A percentile compares a stretch with the other conserved stretches of the same genome.
Conservation (phyloP, 2,329 filamentous ascomycete genomes). For the Fonsecaea erecta region DNA sequence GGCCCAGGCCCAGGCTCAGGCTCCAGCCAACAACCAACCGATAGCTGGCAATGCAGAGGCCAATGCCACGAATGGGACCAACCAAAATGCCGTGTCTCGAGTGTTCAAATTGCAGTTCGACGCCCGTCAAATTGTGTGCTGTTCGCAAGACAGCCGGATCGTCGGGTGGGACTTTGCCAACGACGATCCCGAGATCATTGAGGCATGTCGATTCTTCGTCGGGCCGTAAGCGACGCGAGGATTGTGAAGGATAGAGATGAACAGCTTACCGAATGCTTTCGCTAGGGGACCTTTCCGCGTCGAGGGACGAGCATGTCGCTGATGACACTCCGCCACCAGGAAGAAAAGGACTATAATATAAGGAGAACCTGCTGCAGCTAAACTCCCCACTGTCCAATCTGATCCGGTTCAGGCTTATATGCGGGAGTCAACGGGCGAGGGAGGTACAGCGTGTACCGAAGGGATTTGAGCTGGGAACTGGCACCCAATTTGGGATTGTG, state of each 20-base stretch:
- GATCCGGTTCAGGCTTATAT: neutral
- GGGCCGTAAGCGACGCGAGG: slow-evolving; percentile 40
- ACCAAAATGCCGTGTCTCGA: slow-evolving; percentile 54
- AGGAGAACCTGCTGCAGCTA: no score
- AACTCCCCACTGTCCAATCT: no score
- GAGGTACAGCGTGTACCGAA: no score
- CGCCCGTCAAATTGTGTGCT: slow-evolving; percentile 88
- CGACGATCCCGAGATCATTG: slow-evolving; percentile 76
- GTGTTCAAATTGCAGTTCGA: slow-evolving; percentile 99
- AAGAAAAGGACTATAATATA: no score
- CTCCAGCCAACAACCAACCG: slow-evolving; percentile 27
- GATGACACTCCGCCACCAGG: neutral
- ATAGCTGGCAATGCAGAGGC: slow-evolving; percentile 39
- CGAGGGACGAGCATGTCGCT: neutral
- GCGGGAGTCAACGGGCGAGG: no score
- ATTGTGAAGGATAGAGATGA: neutral
- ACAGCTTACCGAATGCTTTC: no score
- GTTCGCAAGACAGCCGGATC: slow-evolving; percentile 86
- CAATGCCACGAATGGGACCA: slow-evolving; percentile 29
- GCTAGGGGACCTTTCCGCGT: neutral
- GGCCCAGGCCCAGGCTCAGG: slow-evolving; percentile 22
- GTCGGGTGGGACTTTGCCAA: slow-evolving; percentile 98
- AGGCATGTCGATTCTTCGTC: slow-evolving; percentile 82
- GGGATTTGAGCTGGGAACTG: no score
- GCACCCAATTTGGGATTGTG: no score